Base-by-base conservation (phyloP, 1,284 basidiomycete genomes). In the Ganoderma lucidum region DNA sequence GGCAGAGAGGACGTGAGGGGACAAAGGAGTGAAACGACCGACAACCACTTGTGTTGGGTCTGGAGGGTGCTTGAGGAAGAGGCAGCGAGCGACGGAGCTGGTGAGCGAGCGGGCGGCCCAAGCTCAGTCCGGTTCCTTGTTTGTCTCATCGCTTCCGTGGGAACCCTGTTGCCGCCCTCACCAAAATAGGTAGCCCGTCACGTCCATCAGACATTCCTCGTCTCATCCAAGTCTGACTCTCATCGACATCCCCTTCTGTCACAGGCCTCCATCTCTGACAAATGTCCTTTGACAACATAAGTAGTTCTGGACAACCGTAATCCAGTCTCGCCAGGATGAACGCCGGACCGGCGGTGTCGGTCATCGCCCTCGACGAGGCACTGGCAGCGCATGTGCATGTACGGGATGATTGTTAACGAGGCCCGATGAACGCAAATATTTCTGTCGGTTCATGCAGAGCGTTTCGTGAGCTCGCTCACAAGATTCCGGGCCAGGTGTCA, bases 11-110 rank as follows among this genome's bases (percentile, higher is more conserved):
- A 64, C 68, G 68, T 48, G 61, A 35, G 61, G 28, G 51, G 64
- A 19, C 28, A 70, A 73, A 73, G 65, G 72, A 73, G 72, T 65
- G 72, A 73, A 73, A 73, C 64, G 72, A 73, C 72, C 72, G 66
- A 66, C 72, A 73, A 73, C 72, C 71, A 60, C 72, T 71, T 58
- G 72, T 68, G 72, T 71, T 71, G 72, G 72, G 72, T 73, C 72
- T 71, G 67, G 14, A n/a, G 48, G 48, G 6, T 42, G 67, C 61
- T 70, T 62, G 63, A 67, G 62, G 66, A 58, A 59, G 61, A 58
- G 63, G 55, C 55, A 61, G 64, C 30, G 45, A 65, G 63, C 28
- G 70, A 68, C 65, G 45, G 39, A 66, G 23, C 23, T 23, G 23
- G 23, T 23, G 23, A 23, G 35, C 3, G 59, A 58, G 66, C 56